Evolutionary conservation across 176 grass and related monocot genomes (phyloP), one percentile per base, ranked within the genome.

Genomic region (Melocanna baccifera): DNA sequence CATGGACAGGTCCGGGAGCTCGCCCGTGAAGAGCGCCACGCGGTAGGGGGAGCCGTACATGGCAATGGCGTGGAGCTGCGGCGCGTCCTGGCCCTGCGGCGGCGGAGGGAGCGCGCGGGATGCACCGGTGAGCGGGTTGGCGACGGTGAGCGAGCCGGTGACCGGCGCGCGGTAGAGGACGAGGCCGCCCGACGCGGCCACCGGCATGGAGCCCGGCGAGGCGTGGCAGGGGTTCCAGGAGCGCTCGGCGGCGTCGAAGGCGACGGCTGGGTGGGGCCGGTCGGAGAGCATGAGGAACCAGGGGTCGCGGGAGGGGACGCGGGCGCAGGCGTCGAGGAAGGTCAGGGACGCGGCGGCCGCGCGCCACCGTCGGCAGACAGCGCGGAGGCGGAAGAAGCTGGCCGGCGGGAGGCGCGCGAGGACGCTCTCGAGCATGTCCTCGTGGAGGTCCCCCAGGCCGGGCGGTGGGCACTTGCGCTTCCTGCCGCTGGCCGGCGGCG

Each of bases 281-380:
- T 6, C 86, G 64, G 88, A 83, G 45, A 94, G 89, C 91, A 97
- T 93, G 79, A 97, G 94, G 67, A 97, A 94, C 91, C 89, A 97
- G 0, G 91, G 94, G 41, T 92, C 87, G 6, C 94, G 84, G 14
- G 46, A 82, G 0, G 51, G 69, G 5, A 94, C 67, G 42, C 53
- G 40, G 7, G 81, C 84, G 81, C 94, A 97, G 39, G 91, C 89
- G 9, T 75, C 15, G 29, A 81, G 87, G 80, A 97, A 97, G 20
- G 89, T 84, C 1, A 73, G 86, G 42, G 91, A 94, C 50, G 82
- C 39, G 2, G 87, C 82, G 19, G 88, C 86, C 5, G 89, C 69
- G 57, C 64, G 76, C 85, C 91, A 97, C 7, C 83, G 82, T 28
- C 82, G 81, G 78, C 83, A 92, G 20, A 97, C 91, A 7, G 85